Evolutionary conservation across 257 asterid species (phyloP), one percentile per base, ranked within the genome.

Genomic region (Paulownia fortunei): DNA sequence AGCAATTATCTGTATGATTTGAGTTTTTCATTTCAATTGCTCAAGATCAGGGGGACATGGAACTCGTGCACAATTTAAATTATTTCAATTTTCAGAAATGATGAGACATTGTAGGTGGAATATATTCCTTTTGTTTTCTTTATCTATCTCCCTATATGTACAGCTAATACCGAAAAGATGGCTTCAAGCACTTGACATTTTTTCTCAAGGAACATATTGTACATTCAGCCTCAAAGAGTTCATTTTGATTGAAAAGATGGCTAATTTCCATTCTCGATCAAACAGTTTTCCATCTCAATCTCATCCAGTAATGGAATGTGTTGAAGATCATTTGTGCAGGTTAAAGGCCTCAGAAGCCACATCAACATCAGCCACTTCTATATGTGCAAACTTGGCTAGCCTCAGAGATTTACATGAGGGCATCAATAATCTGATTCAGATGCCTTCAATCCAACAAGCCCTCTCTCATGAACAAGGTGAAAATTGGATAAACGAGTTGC

Each of bases 271-370:
- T 65, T 39, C 72, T 37, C 85, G 87, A 56, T 78, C 88, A 16
- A 80, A 72, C 71, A 87, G 87, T 55, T 83, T 85, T 60, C 89
- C 89, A 24, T 69, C 87, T 7, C 74, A 79, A 69, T 82, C 88
- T 64, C 83, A 84, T 51, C 88, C 92, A 3, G 27, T 72, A 63
- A 37, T 73, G 39, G 47, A 16, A 0, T 32, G 42, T 12, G 76
- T 75, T 18, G 78, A 76, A 73, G 72, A 80, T 34, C 78, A 69
- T 0, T 49, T 86, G 47, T 63, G 39, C 52, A 82, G 81, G 55
- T 69, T 86, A 49, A 84, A 60, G 62, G 54, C 30, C 51, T 65
- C 54, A 0, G 46, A 37, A 18, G 52, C 52, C 32, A 37, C 72
- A 4, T 34, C 69, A 18, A 62, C 69, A 32, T 62, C n/a, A n/a